Evolutionary conservation across 768 basidiomycete species (phyloP).

Genomic region (Vararia minispora): DNA sequence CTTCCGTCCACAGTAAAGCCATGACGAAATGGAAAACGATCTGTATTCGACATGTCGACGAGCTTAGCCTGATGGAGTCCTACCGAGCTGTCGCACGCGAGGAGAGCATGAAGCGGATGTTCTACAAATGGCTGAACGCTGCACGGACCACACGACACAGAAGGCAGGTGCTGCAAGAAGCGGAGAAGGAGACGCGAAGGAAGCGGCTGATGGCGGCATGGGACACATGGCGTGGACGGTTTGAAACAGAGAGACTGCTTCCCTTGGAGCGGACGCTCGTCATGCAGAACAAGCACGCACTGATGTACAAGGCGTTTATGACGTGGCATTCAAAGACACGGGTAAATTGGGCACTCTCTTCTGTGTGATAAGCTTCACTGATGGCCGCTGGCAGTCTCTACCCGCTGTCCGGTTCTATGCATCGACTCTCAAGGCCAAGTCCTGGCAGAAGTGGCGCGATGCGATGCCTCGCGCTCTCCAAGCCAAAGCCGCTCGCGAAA

Average conservation of each 20-base stretch:
- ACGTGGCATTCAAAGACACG: slow-evolving; percentile 69
- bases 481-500: slow-evolving; percentile 53
- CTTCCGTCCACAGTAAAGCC: slow-evolving; percentile 43
- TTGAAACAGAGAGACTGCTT: slow-evolving; percentile 49
- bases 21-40: slow-evolving; percentile 67
- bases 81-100: slow-evolving; percentile 72
- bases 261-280: slow-evolving; percentile 48
- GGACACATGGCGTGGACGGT: slow-evolving; percentile 75
- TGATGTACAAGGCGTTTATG: slow-evolving; percentile 56
- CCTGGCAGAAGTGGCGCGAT: slow-evolving; percentile 56
- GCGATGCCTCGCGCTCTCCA: slow-evolving; percentile 62
- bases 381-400: slow-evolving; percentile 37
- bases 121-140: slow-evolving; percentile 57
- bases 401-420: slow-evolving; percentile 75
- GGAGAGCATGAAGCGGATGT: slow-evolving; percentile 57
- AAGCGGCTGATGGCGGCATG: slow-evolving; percentile 43
- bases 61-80: slow-evolving; percentile 73
- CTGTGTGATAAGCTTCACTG: background rate
- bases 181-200: slow-evolving; percentile 51
- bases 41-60: slow-evolving; percentile 54
- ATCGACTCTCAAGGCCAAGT: slow-evolving; percentile 43
- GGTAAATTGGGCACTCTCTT: slow-evolving; percentile 28
- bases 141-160: slow-evolving; percentile 53
- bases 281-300: slow-evolving; percentile 45
- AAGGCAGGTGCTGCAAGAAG: slow-evolving; percentile 44